phyloP scores from a whole-genome alignment of 768 basidiomycete genomes.

The Hortiboletus flavorubellus region DNA sequence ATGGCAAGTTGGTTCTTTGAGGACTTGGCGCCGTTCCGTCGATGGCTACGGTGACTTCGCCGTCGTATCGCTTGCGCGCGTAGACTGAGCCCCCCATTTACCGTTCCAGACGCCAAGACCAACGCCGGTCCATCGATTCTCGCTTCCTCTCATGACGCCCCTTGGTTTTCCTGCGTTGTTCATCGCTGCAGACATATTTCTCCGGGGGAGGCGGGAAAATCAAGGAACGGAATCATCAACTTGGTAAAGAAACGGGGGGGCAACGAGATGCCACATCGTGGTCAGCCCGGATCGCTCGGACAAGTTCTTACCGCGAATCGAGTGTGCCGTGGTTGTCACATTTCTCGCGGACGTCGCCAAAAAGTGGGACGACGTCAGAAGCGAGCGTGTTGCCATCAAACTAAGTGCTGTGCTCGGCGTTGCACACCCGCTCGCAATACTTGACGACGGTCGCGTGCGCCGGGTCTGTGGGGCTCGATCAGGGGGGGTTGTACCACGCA shows the following conservation, averaged over 20 bases:
- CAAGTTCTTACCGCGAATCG: slow-evolving; percentile 58
- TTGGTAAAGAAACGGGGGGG: neutral
- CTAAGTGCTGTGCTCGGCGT: slow-evolving; percentile 70
- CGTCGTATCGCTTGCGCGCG: slow-evolving; percentile 57
- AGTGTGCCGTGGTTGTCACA: slow-evolving; percentile 72
- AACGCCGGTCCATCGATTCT: slow-evolving; percentile 67
- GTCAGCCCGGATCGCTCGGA: neutral
- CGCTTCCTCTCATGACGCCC: no score
- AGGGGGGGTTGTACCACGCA: slow-evolving; percentile 78
- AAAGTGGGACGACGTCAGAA: slow-evolving; percentile 68
- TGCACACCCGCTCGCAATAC: slow-evolving; percentile 68
- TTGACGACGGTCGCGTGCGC: slow-evolving; percentile 58
- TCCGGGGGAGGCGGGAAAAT: slow-evolving; percentile 61
- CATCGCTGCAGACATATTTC: slow-evolving; percentile 48
- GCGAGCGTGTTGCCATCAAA: slow-evolving; percentile 86
- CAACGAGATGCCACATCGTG: neutral
- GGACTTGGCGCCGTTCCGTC: slow-evolving; percentile 58
- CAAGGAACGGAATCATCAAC: slow-evolving; percentile 42
- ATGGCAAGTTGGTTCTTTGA: slow-evolving; percentile 70
- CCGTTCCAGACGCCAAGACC: slow-evolving; percentile 75
- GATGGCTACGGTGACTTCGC: slow-evolving; percentile 57
- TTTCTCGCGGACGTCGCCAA: slow-evolving; percentile 52
- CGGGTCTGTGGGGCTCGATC: slow-evolving; percentile 75
- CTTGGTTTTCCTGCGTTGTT: slow-evolving; percentile 51
- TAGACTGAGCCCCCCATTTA: slow-evolving; percentile 80